phyloP scores from a whole-genome alignment of 208 protist genomes.

The Leishmania mexicana region DNA sequence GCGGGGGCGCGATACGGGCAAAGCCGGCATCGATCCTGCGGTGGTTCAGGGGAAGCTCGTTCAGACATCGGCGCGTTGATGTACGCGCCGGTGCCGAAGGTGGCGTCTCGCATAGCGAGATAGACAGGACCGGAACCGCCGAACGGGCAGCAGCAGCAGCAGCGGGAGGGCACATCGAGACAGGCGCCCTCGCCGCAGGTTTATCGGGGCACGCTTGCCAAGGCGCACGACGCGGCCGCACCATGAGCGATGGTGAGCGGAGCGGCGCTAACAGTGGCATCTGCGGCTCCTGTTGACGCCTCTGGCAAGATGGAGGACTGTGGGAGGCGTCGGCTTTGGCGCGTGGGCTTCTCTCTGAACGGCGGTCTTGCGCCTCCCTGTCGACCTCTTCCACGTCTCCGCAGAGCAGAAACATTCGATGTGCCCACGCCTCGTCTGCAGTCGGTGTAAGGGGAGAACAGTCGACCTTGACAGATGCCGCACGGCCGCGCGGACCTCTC shows the following conservation, averaged over 20 bases:
- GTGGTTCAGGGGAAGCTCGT: constrained; percentile 2
- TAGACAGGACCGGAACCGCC: constrained; percentile 9
- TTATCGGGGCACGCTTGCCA: neutral
- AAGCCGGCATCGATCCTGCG: neutral
- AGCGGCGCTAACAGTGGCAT: neutral
- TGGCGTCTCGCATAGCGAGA: constrained; percentile 11
- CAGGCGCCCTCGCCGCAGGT: neutral
- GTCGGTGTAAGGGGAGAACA: neutral
- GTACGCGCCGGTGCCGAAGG: neutral
- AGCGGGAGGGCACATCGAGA: neutral
- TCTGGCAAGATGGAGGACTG: neutral
- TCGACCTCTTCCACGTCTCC: neutral
- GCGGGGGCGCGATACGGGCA: neutral
- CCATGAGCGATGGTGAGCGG: neutral
- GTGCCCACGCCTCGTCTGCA: neutral
- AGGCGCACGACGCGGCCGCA: neutral
- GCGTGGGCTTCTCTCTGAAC: neutral
- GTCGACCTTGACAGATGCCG: neutral
- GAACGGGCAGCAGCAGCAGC: neutral
- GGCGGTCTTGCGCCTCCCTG: neutral
- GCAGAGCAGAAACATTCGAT: neutral
- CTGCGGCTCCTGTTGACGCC: neutral
- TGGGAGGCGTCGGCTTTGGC: neutral
- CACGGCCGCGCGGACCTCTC: neutral
- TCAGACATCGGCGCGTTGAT: constrained; percentile 1